Conservation (phyloP, 257 asterid genomes). For the Anisodus tanguticus region DNA sequence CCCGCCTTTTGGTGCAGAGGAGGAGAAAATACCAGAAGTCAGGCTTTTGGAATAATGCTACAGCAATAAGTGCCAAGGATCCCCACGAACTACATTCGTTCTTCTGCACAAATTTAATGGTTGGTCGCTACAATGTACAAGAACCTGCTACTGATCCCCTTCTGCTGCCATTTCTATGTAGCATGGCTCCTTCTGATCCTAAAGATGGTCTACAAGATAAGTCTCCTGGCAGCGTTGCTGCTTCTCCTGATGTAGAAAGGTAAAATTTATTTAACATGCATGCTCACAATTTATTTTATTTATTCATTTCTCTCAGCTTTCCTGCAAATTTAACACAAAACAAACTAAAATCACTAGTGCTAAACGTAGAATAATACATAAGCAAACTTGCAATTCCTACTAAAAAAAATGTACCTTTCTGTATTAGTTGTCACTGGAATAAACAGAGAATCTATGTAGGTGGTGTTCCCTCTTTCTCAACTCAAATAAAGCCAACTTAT, state of each 20-base stretch:
- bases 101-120: constrained; percentile 43
- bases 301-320: no score
- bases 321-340: neutral
- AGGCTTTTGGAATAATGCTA: constrained; percentile 53
- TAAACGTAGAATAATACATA: neutral
- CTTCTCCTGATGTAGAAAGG: constrained; percentile 47
- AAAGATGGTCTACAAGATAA: constrained; percentile 39
- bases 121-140: constrained; percentile 39
- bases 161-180: constrained; percentile 62
- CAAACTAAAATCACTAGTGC: neutral
- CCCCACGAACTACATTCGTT: constrained; percentile 50
- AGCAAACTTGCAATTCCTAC: neutral
- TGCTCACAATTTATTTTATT: neutral
- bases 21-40: constrained; percentile 65
- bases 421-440: constrained; percentile 25
- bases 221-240: constrained; percentile 33
- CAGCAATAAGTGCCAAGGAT: constrained; percentile 51
- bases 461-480: neutral
- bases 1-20: constrained; percentile 45
- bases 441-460: constrained; percentile 25
- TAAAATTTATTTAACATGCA: constrained; percentile 4
- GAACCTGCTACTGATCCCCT: constrained; percentile 64
- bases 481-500: neutral
- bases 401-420: neutral
- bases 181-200: constrained; percentile 36